Conservation (phyloP, 2,329 filamentous ascomycete genomes). For the Ustulina deusta region DNA sequence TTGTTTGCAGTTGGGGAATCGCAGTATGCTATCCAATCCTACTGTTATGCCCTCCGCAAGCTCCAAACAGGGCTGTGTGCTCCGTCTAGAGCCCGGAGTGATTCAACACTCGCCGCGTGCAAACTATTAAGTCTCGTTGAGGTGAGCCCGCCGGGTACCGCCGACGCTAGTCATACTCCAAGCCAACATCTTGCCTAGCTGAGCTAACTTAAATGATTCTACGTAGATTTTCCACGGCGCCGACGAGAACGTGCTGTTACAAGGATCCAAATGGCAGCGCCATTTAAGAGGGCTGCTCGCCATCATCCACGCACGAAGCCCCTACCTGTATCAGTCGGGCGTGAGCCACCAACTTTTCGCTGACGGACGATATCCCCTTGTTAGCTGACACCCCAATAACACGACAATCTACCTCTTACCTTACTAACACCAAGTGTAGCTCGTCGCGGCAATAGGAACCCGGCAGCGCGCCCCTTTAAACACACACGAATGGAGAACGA, state of each 20-base stretch:
- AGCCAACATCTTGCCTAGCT: not conserved
- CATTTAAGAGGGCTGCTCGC: constrained; percentile 37
- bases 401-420: not conserved
- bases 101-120: constrained; percentile 34
- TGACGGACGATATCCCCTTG: constrained; percentile 34
- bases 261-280: constrained; percentile 34
- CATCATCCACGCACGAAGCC: constrained; percentile 31
- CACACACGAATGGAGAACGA: constrained; percentile 50
- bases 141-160: constrained; percentile 23
- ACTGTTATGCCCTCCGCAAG: constrained; percentile 32
- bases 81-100: constrained; percentile 5
- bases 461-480: constrained; percentile 46
- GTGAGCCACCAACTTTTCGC: constrained; percentile 36
- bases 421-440: constrained; percentile 17
- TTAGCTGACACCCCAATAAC: constrained; percentile 10
- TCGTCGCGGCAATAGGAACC: constrained; percentile 37
- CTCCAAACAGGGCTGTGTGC: constrained; percentile 22
- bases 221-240: constrained; percentile 35
- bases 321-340: constrained; percentile 35
- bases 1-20: constrained; percentile 34
- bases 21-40: constrained; percentile 31
- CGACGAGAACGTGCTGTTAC: constrained; percentile 24
- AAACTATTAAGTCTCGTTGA: constrained; percentile 39
- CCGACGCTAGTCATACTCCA: not conserved
- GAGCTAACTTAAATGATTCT: constrained; percentile 9